Conservation (phyloP, 371 early-diverging fungal genomes). For the Mortierella sp. region DNA sequence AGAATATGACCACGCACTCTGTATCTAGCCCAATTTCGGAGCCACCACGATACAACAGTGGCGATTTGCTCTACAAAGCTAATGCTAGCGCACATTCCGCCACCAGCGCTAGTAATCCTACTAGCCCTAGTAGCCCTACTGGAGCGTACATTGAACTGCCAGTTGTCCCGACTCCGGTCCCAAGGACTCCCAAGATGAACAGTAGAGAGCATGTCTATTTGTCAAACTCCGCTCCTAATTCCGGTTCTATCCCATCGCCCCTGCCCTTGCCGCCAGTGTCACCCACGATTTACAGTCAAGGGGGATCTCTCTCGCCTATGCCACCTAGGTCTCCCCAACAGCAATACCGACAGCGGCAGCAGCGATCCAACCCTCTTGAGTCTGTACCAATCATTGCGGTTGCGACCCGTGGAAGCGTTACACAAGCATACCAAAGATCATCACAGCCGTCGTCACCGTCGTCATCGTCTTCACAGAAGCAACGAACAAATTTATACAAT, state of each 20-base stretch:
- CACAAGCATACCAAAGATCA: slow-evolving; percentile 19
- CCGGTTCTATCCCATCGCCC: slow-evolving; percentile 15
- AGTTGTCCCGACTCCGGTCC: slow-evolving; percentile 36
- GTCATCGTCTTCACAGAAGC: slow-evolving; percentile 16
- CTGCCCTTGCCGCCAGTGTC: background rate
- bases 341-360: background rate
- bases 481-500: slow-evolving; percentile 9
- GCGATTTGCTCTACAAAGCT: slow-evolving; percentile 34
- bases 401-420: slow-evolving; percentile 23
- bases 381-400: slow-evolving; percentile 30
- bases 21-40: slow-evolving; percentile 29
- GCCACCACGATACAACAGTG: slow-evolving; percentile 18
- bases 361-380: background rate
- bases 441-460: slow-evolving; percentile 11
- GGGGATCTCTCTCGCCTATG: slow-evolving; percentile 34
- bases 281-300: slow-evolving; percentile 3
- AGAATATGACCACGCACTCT: slow-evolving; percentile 11
- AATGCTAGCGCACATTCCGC: no score
- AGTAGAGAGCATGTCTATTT: slow-evolving; percentile 16
- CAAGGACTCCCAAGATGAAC: slow-evolving; percentile 29
- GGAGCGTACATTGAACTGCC: slow-evolving; percentile 32
- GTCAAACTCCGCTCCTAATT: slow-evolving; percentile 17
- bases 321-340: slow-evolving; percentile 21
- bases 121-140: slow-evolving; percentile 11
- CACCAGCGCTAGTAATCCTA: background rate